Evolutionary conservation across 2,329 filamentous ascomycete genomes (phyloP).

Genomic region (Tolypocladium ophioglossoides): DNA sequence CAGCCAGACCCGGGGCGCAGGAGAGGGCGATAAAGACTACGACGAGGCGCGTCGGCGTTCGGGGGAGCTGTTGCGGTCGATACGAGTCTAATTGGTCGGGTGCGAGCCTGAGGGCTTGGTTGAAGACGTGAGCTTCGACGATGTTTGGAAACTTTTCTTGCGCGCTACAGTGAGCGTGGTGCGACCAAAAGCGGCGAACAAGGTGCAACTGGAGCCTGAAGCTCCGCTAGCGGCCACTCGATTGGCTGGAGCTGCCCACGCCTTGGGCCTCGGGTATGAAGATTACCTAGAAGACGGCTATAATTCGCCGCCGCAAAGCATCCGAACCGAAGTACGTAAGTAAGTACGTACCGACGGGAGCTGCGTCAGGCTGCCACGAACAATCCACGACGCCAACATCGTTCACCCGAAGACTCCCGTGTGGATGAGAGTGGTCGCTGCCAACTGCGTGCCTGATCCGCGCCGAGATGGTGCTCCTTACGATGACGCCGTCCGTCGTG

Average conservation of each 20-base stretch:
- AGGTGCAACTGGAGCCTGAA: conserved; percentile 9
- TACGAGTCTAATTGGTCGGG: background rate
- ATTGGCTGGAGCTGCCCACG: background rate
- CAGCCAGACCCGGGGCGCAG: background rate
- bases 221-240: background rate
- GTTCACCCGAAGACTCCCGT: background rate
- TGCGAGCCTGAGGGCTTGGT: background rate
- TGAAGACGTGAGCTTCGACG: background rate
- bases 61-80: background rate
- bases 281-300: too few species aligned
- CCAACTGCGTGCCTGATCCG: background rate
- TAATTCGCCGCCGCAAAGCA: background rate
- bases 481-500: conserved; percentile 61
- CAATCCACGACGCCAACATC: background rate
- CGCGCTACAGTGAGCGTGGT: background rate
- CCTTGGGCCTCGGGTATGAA: background rate
- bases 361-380: too few species aligned
- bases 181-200: conserved; percentile 4
- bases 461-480: conserved; percentile 59
- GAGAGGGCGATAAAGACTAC: background rate
- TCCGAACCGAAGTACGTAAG: too few species aligned
- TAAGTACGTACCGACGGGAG: too few species aligned
- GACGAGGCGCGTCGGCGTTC: background rate
- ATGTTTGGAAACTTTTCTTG: conserved; percentile 8
- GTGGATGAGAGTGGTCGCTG: background rate